Conservation (phyloP, 2,329 filamentous ascomycete genomes). For the Aspergillus jensenii region DNA sequence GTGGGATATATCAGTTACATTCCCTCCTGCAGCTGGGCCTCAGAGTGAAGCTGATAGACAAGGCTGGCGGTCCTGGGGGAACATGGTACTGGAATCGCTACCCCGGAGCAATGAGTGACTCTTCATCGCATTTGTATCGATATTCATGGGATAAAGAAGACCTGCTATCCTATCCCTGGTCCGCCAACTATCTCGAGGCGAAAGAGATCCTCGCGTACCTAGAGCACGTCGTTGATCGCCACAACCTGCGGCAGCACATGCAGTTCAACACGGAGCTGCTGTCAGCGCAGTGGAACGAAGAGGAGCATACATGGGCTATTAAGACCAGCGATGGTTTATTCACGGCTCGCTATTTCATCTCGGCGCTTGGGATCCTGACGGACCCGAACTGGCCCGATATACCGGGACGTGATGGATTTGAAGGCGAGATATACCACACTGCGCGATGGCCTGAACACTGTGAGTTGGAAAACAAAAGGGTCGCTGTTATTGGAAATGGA, state of each 20-base stretch:
- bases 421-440: constrained; percentile 42
- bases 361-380: constrained; percentile 39
- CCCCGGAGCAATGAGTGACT: constrained; percentile 50
- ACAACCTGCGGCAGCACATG: constrained; percentile 38
- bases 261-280: constrained; percentile 42
- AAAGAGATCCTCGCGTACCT: constrained; percentile 37
- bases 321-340: constrained; percentile 12
- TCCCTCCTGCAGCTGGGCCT: constrained; percentile 41
- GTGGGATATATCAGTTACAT: constrained; percentile 41
- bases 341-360: constrained; percentile 34
- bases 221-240: constrained; percentile 31
- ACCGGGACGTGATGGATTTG: constrained; percentile 39
- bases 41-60: constrained; percentile 17
- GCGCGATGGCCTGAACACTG: constrained; percentile 12
- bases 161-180: constrained; percentile 35
- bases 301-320: constrained; percentile 27
- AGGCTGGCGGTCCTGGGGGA: constrained; percentile 34
- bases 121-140: constrained; percentile 47
- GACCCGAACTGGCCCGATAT: constrained; percentile 39
- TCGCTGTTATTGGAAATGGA: constrained; percentile 47
- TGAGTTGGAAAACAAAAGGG: constrained; percentile 20
- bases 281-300: constrained; percentile 35
- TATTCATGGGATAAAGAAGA: constrained; percentile 25
- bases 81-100: constrained; percentile 52
- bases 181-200: constrained; percentile 35